A percentile compares a stretch with the other conserved stretches of the same genome.
These are phyloP conservation scores for Bidens hawaiensis DNA, from an alignment of 140 eudicot genomes.

Conservation along the genomic window DNA sequence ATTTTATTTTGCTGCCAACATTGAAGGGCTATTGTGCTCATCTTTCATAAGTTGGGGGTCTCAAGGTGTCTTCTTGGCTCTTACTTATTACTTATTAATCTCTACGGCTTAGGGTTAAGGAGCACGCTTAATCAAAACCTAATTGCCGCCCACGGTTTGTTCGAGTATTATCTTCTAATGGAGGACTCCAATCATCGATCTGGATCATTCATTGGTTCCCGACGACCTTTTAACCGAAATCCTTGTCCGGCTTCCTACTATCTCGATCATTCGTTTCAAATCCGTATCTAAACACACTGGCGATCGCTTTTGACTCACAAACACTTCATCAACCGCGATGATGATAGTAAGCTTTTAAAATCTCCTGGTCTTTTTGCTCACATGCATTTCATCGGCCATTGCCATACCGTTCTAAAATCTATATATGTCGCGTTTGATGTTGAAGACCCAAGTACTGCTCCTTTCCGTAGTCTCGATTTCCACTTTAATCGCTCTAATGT, in stretches of 20 bases:
- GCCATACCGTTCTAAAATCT: no score
- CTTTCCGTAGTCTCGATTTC: slow-evolving; percentile 2
- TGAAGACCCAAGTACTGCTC: neutral
- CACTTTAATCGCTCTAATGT: neutral
- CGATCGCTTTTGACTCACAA: neutral
- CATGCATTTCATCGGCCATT: no score
- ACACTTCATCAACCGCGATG: neutral
- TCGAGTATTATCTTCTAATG: no score
- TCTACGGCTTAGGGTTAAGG: no score
- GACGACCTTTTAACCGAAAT: neutral
- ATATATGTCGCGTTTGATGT: neutral
- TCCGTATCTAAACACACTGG: slow-evolving; percentile 7
- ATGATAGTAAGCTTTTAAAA: neutral
- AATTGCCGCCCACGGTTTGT: neutral
- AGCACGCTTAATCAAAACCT: no score
- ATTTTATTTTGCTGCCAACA: no score
- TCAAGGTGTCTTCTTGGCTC: no score
- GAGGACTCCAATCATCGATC: neutral
- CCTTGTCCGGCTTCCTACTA: neutral
- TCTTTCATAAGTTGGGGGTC: no score
- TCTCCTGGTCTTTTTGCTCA: neutral
- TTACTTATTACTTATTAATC: no score
- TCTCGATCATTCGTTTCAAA: neutral
- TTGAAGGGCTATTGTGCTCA: no score
- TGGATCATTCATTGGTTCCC: neutral